phyloP scores from a whole-genome alignment of 495 filamentous ascomycete species.

The Lasiosphaeria miniovina region DNA sequence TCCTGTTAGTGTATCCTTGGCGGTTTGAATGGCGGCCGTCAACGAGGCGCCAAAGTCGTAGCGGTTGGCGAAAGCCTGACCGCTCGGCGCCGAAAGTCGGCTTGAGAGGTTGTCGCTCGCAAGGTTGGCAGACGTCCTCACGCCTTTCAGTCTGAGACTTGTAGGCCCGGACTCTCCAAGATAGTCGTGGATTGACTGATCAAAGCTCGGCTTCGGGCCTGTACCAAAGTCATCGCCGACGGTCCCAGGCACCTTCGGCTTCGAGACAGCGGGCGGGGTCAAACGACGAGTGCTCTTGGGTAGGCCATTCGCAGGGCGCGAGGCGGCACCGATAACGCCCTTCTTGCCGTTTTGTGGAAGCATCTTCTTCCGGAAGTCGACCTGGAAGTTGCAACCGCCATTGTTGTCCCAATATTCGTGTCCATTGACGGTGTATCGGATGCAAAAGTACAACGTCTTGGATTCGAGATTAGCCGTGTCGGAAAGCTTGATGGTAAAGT shows the following conservation, averaged over 20 bases:
- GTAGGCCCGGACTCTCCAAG: conserved; percentile 48
- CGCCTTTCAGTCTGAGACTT: conserved; percentile 50
- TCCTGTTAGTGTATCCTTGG: conserved; percentile 50
- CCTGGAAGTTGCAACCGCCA: conserved; percentile 75
- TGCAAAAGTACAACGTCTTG: conserved; percentile 88
- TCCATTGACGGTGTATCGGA: conserved; percentile 81
- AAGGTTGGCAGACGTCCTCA: conserved; percentile 44
- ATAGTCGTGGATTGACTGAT: conserved; percentile 52
- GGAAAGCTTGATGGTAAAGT: conserved; percentile 88
- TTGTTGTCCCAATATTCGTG: conserved; percentile 98
- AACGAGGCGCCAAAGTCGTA: conserved; percentile 94
- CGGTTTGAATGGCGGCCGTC: conserved; percentile 72
- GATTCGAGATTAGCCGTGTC: conserved; percentile 86
- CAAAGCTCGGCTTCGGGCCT: conserved; percentile 54
- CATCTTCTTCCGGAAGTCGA: conserved; percentile 81
- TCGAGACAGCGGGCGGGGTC: conserved; percentile 42
- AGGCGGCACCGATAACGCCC: conserved; percentile 44
- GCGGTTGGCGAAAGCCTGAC: conserved; percentile 80
- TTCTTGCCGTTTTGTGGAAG: conserved; percentile 56
- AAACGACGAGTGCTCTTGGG: conserved; percentile 71
- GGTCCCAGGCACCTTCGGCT: conserved; percentile 61
- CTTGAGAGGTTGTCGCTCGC: conserved; percentile 48
- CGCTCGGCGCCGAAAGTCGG: conserved; percentile 54
- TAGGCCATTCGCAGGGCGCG: conserved; percentile 58
- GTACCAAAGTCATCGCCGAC: conserved; percentile 69